Conservation (phyloP, 1,284 basidiomycete genomes). For the Taiwanofungus camphoratus region DNA sequence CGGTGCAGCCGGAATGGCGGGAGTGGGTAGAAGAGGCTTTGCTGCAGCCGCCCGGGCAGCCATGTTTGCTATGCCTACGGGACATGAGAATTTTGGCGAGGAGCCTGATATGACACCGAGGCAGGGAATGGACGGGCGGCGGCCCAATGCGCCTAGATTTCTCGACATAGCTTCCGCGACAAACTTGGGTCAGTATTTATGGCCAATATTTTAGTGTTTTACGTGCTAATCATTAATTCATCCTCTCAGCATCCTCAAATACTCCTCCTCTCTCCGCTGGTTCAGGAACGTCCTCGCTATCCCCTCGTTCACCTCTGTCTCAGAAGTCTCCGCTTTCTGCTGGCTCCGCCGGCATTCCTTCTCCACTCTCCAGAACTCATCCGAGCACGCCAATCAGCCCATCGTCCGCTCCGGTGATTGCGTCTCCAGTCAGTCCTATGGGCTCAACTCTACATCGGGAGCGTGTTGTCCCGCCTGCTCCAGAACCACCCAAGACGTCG, state of each 20-base stretch:
- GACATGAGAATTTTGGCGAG: conserved; percentile 12
- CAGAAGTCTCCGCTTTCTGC: conserved; percentile 21
- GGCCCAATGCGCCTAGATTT: conserved; percentile 42
- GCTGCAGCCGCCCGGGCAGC: conserved; percentile 73
- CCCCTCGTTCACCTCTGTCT: conserved; percentile 32
- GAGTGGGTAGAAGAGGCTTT: conserved; percentile 81
- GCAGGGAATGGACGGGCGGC: conserved; percentile 30
- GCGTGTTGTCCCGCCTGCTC: conserved; percentile 21
- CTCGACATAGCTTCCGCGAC: conserved; percentile 42
- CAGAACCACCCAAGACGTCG: conserved; percentile 25
- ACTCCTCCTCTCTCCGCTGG: conserved; percentile 33
- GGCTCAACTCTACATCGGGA: conserved; percentile 17
- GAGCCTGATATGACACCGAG: conserved; percentile 14
- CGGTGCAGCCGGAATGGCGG: conserved; percentile 85
- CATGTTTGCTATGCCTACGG: conserved; percentile 38
- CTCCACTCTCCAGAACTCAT: conserved; percentile 14
- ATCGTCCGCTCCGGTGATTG: conserved; percentile 20
- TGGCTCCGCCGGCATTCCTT: conserved; percentile 11
- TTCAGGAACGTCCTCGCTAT: conserved; percentile 28
- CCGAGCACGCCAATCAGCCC: conserved; percentile 19
- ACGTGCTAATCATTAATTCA: background rate
- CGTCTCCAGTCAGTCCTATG: conserved; percentile 23
- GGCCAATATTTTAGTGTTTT: background rate
- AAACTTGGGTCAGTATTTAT: conserved; percentile 19
- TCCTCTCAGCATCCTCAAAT: conserved; percentile 13